Percentiles rank a stretch among this genome's conserved stretches.
Evolutionary conservation across 2,329 filamentous ascomycete genomes (phyloP).

Genomic region (Paecilomyces formosus): DNA sequence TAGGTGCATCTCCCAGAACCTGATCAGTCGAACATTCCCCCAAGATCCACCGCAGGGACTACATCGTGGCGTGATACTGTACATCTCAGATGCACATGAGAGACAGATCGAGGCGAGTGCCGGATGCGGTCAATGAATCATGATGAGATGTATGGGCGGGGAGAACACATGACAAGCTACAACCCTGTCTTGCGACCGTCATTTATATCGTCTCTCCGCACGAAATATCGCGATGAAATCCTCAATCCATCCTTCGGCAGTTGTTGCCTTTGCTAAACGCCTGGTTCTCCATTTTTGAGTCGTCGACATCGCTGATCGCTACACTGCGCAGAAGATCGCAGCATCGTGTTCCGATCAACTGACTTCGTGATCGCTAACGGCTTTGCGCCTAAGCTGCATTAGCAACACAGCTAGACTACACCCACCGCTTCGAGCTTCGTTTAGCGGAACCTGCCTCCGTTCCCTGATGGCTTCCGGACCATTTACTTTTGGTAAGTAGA

Average conservation of each 20-base stretch:
- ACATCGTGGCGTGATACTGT: not conserved
- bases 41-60: not conserved
- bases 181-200: not conserved
- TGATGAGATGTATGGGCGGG: not conserved
- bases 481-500: slow-evolving; percentile 12
- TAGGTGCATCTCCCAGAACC: not conserved
- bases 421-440: not conserved
- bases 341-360: not conserved
- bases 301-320: not conserved
- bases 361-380: not conserved
- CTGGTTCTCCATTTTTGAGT: not conserved
- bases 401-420: not conserved
- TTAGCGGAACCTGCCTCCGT: not conserved
- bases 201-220: not conserved
- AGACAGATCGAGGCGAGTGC: not conserved
- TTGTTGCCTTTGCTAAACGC: not conserved
- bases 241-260: not conserved
- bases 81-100: not conserved
- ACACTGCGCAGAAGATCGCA: not conserved
- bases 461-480: slow-evolving; percentile 11
- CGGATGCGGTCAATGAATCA: not conserved
- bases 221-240: not conserved
- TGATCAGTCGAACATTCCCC: not conserved
- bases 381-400: not conserved
- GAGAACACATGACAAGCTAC: not conserved